These are phyloP conservation scores for Metschnikowia gelsemii DNA, from an alignment of 805 yeast species.

Conservation along the genomic window DNA sequence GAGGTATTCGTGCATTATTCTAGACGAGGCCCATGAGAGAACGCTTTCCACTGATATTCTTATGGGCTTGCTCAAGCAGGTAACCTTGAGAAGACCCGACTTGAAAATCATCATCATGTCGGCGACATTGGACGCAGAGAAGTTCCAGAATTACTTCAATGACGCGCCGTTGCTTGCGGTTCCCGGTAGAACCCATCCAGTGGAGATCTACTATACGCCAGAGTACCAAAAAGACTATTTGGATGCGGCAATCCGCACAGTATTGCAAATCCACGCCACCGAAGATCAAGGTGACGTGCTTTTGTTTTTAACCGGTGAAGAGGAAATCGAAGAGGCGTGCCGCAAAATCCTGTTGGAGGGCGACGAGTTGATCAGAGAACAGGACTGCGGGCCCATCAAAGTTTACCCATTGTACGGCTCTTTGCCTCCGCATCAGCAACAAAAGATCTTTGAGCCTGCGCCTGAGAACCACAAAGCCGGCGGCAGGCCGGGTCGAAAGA, in stretches of 20 bases:
- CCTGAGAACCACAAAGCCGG: constrained; percentile 67
- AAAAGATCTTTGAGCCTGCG: constrained; percentile 88
- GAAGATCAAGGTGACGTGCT: constrained; percentile 91
- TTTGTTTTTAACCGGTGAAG: constrained; percentile 91
- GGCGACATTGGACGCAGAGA: constrained; percentile 96
- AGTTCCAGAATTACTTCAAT: constrained; percentile 85
- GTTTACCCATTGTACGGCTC: constrained; percentile 97
- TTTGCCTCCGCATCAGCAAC: constrained; percentile 93
- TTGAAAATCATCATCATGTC: constrained; percentile 93
- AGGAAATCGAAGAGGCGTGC: constrained; percentile 96
- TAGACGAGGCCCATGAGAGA: constrained; percentile 98
- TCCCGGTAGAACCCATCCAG: constrained; percentile 98
- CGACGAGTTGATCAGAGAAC: constrained; percentile 85
- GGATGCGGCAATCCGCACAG: constrained; percentile 94
- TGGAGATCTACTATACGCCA: constrained; percentile 94
- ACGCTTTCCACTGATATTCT: constrained; percentile 94
- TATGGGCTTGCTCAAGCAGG: constrained; percentile 90
- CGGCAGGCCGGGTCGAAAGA: constrained; percentile 93
- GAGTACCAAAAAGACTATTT: constrained; percentile 93
- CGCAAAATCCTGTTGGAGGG: constrained; percentile 83
- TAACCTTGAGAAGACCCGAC: constrained; percentile 77
- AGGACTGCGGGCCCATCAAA: constrained; percentile 81
- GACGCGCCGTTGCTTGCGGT: constrained; percentile 94
- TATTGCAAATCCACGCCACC: constrained; percentile 93
- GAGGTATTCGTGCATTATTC: constrained; percentile 82